Percentiles rank a stretch among this genome's conserved stretches.
phyloP scores from a whole-genome alignment of 108 stramenopile genomes.

The Aurantiochytrium sp. region DNA sequence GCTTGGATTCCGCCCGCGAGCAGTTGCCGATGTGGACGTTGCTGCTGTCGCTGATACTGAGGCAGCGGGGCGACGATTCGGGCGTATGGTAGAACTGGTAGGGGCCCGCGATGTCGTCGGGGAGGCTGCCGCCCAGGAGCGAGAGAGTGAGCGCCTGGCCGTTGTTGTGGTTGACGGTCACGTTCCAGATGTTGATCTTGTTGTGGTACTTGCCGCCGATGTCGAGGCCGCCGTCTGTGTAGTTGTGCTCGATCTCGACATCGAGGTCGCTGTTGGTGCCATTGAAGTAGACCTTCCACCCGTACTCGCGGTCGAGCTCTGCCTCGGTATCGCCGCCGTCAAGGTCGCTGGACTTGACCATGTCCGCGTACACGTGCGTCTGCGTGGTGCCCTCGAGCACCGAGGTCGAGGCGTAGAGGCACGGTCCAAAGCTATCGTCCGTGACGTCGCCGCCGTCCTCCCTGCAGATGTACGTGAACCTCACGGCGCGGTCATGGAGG shows the following conservation, averaged over 20 bases:
- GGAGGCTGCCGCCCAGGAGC: neutral
- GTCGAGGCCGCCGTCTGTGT: neutral
- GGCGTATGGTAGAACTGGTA: neutral
- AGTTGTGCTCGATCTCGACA: neutral
- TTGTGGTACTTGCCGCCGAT: neutral
- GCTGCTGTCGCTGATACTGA: neutral
- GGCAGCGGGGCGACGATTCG: neutral
- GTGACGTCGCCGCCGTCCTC: neutral
- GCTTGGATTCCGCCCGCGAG: neutral
- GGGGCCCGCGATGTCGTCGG: neutral
- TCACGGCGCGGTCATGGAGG: neutral
- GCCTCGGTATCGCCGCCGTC: neutral
- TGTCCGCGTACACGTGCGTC: neutral
- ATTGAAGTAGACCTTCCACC: neutral
- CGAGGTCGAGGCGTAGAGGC: neutral
- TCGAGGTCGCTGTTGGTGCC: neutral
- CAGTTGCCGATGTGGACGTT: neutral
- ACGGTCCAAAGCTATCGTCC: neutral
- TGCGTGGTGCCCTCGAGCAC: neutral
- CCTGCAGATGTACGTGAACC: neutral
- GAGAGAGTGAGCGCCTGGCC: neutral
- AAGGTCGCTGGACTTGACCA: neutral
- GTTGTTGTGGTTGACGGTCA: neutral
- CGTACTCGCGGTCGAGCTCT: neutral
- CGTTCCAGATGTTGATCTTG: neutral